Evolutionary conservation across 1,284 basidiomycete genomes (phyloP).

Genomic region (Apiotrichum mycotoxinovorans): DNA sequence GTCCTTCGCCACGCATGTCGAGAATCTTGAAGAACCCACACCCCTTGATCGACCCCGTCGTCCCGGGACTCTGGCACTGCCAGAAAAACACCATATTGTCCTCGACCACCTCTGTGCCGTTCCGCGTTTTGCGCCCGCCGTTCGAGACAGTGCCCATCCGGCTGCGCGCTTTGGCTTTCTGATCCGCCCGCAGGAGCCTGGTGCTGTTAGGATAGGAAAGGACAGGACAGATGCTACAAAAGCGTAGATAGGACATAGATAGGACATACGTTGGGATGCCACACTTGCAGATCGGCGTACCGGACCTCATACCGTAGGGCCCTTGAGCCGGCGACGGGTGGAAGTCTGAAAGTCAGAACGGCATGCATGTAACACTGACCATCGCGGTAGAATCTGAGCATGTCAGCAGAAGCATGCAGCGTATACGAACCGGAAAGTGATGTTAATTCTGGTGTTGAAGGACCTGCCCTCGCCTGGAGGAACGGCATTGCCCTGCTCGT

Average conservation of each 20-base stretch:
- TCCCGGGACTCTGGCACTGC: constrained; percentile 75
- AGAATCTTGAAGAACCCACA: constrained; percentile 77
- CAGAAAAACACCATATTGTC: constrained; percentile 69
- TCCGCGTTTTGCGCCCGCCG: background rate
- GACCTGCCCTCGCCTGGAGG: constrained; percentile 38
- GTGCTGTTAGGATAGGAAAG: background rate
- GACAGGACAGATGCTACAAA: background rate
- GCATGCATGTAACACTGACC: constrained; percentile 20
- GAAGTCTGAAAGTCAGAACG: constrained; percentile 65
- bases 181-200: constrained; percentile 50
- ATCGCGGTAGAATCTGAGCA: constrained; percentile 35
- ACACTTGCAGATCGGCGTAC: constrained; percentile 65
- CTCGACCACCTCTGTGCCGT: constrained; percentile 20
- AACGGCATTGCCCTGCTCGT: constrained; percentile 26
- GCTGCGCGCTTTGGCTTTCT: constrained; percentile 46
- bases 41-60: constrained; percentile 72
- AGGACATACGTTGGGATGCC: constrained; percentile 62
- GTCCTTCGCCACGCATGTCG: constrained; percentile 68
- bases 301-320: constrained; percentile 29
- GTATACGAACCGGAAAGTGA: constrained; percentile 70
- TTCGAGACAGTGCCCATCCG: constrained; percentile 4
- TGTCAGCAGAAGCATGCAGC: background rate
- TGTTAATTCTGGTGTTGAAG: constrained; percentile 75
- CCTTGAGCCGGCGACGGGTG: constrained; percentile 53
- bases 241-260: no score